These are phyloP conservation scores for Yarrowia sp. DNA, from an alignment of 805 yeast genomes.

Conservation along the genomic window DNA sequence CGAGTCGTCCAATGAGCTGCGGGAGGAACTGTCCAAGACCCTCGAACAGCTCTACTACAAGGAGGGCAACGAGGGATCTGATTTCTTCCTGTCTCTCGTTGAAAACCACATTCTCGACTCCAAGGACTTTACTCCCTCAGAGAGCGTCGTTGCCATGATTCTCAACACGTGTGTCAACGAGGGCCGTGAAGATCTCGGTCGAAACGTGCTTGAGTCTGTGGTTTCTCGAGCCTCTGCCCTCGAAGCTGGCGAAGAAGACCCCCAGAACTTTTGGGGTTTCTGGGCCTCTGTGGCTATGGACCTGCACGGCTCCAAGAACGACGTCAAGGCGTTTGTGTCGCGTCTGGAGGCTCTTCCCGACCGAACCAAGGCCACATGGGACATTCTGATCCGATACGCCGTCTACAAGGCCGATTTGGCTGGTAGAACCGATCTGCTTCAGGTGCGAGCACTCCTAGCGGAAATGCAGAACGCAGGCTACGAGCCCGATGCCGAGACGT, in stretches of 20 bases:
- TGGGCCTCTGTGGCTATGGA: constrained; percentile 27
- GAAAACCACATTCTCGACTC: constrained; percentile 25
- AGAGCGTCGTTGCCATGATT: constrained; percentile 17
- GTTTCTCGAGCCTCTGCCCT: background rate
- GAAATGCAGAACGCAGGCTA: constrained; percentile 42
- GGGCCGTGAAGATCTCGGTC: constrained; percentile 34
- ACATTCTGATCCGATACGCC: constrained; percentile 50
- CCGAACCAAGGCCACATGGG: constrained; percentile 50
- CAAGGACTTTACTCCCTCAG: constrained; percentile 12
- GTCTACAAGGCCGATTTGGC: constrained; percentile 43
- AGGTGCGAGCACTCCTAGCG: constrained; percentile 40
- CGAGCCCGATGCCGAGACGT: constrained; percentile 46
- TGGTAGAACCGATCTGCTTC: constrained; percentile 35
- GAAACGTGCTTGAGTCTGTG: background rate
- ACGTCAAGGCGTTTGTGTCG: background rate
- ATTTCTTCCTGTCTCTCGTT: constrained; percentile 19
- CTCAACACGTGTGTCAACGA: constrained; percentile 23
- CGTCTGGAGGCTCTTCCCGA: background rate
- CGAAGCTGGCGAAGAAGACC: background rate
- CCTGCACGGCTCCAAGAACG: background rate
- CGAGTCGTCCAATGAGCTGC: constrained; percentile 12
- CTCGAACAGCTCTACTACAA: constrained; percentile 28
- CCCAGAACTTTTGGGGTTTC: constrained; percentile 23
- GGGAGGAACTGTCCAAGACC: background rate
- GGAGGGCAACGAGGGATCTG: constrained; percentile 27